These are phyloP conservation scores for Incumbomyces delicatus DNA, from an alignment of 2,329 filamentous ascomycete genomes.

Conservation along the genomic window DNA sequence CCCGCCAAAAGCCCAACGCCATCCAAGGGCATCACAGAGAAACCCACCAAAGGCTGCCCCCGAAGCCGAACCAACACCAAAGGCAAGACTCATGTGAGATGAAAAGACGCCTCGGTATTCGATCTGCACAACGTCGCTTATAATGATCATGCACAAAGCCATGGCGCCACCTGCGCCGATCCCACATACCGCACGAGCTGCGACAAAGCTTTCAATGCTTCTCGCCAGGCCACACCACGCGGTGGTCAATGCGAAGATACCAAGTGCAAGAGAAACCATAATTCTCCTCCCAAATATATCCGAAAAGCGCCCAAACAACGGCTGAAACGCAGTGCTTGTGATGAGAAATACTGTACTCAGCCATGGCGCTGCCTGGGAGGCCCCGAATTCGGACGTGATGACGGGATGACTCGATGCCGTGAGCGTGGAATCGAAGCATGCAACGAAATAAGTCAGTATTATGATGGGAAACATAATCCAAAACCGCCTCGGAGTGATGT, in stretches of 20 bases:
- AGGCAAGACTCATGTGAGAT: slow-evolving; percentile 49
- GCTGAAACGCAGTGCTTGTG: slow-evolving; percentile 66
- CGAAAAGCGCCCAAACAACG: slow-evolving; percentile 62
- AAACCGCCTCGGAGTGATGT: too few relatives aligned
- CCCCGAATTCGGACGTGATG: slow-evolving; percentile 69
- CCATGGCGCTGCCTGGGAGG: slow-evolving; percentile 73
- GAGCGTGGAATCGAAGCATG: slow-evolving; percentile 61
- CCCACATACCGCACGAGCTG: slow-evolving; percentile 61
- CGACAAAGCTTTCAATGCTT: slow-evolving; percentile 60
- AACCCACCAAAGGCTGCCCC: slow-evolving; percentile 62
- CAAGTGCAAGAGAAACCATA: slow-evolving; percentile 56
- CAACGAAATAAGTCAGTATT: neutral
- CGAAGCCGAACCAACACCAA: slow-evolving; percentile 23
- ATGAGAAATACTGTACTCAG: slow-evolving; percentile 69
- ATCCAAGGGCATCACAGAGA: slow-evolving; percentile 60
- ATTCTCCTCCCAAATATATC: slow-evolving; percentile 55
- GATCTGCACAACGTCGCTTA: slow-evolving; percentile 65
- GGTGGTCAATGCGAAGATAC: slow-evolving; percentile 55
- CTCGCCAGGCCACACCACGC: slow-evolving; percentile 59
- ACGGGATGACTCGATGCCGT: slow-evolving; percentile 75
- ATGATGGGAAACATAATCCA: too few relatives aligned
- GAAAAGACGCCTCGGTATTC: slow-evolving; percentile 63
- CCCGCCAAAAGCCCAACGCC: slow-evolving; percentile 62
- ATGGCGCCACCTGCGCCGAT: slow-evolving; percentile 64
- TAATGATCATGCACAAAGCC: slow-evolving; percentile 60